These are phyloP conservation scores for Candida andamanensis DNA, from an alignment of 805 yeast species.

Conservation along the genomic window DNA sequence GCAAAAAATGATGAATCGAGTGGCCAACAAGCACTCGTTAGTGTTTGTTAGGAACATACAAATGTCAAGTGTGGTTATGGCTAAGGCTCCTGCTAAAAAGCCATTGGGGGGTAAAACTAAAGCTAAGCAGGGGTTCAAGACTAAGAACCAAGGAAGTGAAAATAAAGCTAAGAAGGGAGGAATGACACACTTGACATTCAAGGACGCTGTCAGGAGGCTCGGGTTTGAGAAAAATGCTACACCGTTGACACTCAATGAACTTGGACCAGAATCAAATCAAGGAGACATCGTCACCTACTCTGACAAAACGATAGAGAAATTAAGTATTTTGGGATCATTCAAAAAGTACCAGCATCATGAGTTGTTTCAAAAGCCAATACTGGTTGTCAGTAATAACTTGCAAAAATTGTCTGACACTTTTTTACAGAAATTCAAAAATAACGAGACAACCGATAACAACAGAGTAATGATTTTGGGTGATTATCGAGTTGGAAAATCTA, in stretches of 20 bases:
- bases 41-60: slow-evolving; percentile 13
- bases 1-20: too few species aligned
- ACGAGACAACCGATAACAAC: slow-evolving; percentile 30
- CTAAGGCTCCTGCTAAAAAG: slow-evolving; percentile 14
- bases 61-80: slow-evolving; percentile 9
- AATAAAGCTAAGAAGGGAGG: slow-evolving; percentile 25
- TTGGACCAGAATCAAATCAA: slow-evolving; percentile 6
- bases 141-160: slow-evolving; percentile 8
- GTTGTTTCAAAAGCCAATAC: slow-evolving; percentile 53
- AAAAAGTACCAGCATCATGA: slow-evolving; percentile 67
- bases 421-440: slow-evolving; percentile 3
- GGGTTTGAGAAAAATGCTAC: slow-evolving; percentile 30
- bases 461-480: slow-evolving; percentile 60
- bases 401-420: slow-evolving; percentile 34
- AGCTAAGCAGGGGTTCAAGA: slow-evolving; percentile 19
- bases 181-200: slow-evolving; percentile 36
- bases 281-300: slow-evolving; percentile 31
- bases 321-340: slow-evolving; percentile 58
- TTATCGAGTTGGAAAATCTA: slow-evolving; percentile 76
- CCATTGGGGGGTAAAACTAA: slow-evolving; percentile 22
- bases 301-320: slow-evolving; percentile 32
- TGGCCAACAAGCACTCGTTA: too few species aligned
- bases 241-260: slow-evolving; percentile 12
- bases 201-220: slow-evolving; percentile 31
- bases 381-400: slow-evolving; percentile 52